These are phyloP conservation scores for Fistulifera solaris DNA, from an alignment of 108 stramenopile genomes.

Conservation along the genomic window DNA sequence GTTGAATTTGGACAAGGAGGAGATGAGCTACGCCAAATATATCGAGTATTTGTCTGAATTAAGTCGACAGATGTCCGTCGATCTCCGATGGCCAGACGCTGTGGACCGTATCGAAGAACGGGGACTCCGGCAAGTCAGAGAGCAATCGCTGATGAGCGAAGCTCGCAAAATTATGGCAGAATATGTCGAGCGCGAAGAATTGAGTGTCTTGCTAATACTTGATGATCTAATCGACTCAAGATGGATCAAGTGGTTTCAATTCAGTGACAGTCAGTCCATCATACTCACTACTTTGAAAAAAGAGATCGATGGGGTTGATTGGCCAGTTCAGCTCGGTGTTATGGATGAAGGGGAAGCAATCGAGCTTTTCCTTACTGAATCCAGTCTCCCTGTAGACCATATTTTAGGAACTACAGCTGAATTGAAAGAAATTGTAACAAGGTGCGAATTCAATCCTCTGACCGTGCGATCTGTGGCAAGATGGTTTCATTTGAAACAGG, in stretches of 20 bases:
- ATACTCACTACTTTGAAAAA: slow-evolving; percentile 29
- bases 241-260: slow-evolving; percentile 43
- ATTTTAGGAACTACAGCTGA: slow-evolving; percentile 18
- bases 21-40: slow-evolving; percentile 7
- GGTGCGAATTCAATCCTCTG: slow-evolving; percentile 21
- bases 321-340: slow-evolving; percentile 27
- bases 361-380: slow-evolving; percentile 37
- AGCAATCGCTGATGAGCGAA: slow-evolving; percentile 17
- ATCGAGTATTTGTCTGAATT: slow-evolving; percentile 6
- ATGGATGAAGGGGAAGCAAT: slow-evolving; percentile 34
- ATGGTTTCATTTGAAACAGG: slow-evolving; percentile 46
- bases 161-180: slow-evolving; percentile 9
- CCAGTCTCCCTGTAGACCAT: slow-evolving; percentile 22
- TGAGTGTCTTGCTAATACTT: slow-evolving; percentile 33
- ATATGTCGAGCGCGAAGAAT: slow-evolving; percentile 3
- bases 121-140: slow-evolving; percentile 11
- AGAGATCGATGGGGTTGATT: slow-evolving; percentile 6
- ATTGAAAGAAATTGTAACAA: slow-evolving; percentile 10
- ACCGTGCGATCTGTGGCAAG: slow-evolving; percentile 41
- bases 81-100: slow-evolving; percentile 12
- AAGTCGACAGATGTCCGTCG: slow-evolving; percentile 13
- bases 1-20: slow-evolving; percentile 9
- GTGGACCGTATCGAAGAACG: slow-evolving; percentile 16
- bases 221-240: slow-evolving; percentile 34
- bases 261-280: slow-evolving; percentile 26